Percentiles rank a stretch among this genome's conserved stretches.
These are phyloP conservation scores for Penicillium atrosanguineum DNA, from an alignment of 495 filamentous ascomycete genomes.

Conservation along the genomic window DNA sequence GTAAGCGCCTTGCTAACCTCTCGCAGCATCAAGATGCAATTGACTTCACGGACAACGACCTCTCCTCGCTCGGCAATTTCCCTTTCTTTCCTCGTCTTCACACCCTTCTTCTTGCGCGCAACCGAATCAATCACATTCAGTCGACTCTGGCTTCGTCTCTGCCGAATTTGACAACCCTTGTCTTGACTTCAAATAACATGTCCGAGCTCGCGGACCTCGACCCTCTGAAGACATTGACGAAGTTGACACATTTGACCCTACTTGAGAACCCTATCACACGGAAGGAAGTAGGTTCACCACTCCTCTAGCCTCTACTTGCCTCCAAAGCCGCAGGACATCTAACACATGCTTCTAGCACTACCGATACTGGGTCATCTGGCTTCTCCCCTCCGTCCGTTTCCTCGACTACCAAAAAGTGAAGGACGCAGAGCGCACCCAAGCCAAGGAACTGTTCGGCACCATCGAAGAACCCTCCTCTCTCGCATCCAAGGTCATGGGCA, in stretches of 20 bases:
- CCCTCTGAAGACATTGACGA: constrained; percentile 63
- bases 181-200: constrained; percentile 75
- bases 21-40: constrained; percentile 81
- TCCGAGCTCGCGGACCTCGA: constrained; percentile 84
- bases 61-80: constrained; percentile 85
- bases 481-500: constrained; percentile 83
- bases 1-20: constrained; percentile 7
- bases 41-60: constrained; percentile 98
- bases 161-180: constrained; percentile 73
- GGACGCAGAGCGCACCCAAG: constrained; percentile 72
- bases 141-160: constrained; percentile 65
- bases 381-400: constrained; percentile 79
- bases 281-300: constrained; percentile 70
- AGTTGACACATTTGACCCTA: constrained; percentile 76
- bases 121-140: constrained; percentile 80
- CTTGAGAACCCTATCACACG: constrained; percentile 85
- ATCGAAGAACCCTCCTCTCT: constrained; percentile 70
- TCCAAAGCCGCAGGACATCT: background rate
- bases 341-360: constrained; percentile 64
- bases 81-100: constrained; percentile 85
- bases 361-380: constrained; percentile 87
- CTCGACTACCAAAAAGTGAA: constrained; percentile 93
- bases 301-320: too few species aligned
- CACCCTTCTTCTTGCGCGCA: constrained; percentile 85
- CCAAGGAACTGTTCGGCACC: constrained; percentile 80